Base-by-base conservation (phyloP, 805 yeast genomes). In the Candida takata region DNA sequence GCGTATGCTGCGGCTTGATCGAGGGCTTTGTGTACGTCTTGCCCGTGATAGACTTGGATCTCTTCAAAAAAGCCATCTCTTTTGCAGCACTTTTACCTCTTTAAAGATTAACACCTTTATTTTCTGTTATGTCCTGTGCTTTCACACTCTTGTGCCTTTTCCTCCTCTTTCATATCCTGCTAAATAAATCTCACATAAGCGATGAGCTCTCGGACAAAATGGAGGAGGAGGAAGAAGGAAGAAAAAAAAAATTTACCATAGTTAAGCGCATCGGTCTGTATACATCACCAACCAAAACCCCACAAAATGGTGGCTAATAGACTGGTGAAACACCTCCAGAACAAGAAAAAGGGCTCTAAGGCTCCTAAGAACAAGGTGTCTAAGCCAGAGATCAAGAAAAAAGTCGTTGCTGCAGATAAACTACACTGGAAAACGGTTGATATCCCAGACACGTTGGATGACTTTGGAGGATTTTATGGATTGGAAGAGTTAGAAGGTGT, bases 401-500 rank as follows among this genome's bases (percentile, higher is more conserved):
- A 38, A 34, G 27, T 68, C 17, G 74, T 78, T 12, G 63, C 62
- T 17, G 70, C 73, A 3, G 69, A 69, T 43, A 65, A 67, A 14
- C 60, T 84, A 43, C 62, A 65, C 8, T 90, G 98, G 98, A 83
- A 81, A 45, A 55, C 79, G 3, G 95, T 88, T 7, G 82, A 79
- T 3, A 71, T 88, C 35, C 90, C 94, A 5, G 90, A 84, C 44
- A 79, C 85, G 18, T 60, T 84, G 33, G 95, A 79, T 41, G 95
- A 86, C 57, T 84, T 82, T 52, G 88, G 84, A 45, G 96, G 96
- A 0, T 81, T 88, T 49, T 86, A 79, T 55, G 98, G 97, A 0
- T 63, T 92, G 24, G 98, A 90, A 57, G 97, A 90, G 55, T 70
- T 92, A 34, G 96, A 86, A 38, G 97, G 96, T 29, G 97, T 90